These are phyloP conservation scores for Magnolia kwangsiensis DNA, from an alignment of 164 flowering plant genomes.

Conservation along the genomic window DNA sequence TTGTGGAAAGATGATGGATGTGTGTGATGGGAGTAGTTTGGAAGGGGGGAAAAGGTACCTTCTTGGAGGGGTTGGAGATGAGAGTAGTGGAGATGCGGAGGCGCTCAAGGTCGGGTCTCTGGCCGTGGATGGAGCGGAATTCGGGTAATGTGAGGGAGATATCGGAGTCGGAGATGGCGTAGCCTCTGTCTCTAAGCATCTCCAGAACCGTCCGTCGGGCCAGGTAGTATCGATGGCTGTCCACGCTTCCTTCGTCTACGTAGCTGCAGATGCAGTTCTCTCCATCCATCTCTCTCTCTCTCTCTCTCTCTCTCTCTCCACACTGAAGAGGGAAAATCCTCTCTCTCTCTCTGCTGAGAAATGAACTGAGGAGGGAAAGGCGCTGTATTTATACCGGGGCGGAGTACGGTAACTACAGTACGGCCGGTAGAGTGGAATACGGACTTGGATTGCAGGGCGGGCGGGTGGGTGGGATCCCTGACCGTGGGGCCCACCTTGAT, in stretches of 20 bases:
- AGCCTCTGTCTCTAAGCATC: constrained; percentile 86
- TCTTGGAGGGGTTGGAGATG: constrained; percentile 39
- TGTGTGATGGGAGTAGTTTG: neutral
- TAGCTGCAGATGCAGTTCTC: constrained; percentile 41
- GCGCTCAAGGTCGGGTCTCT: constrained; percentile 46
- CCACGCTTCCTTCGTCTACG: constrained; percentile 59
- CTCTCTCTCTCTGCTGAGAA: no score
- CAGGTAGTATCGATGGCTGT: constrained; percentile 67
- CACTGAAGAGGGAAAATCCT: neutral
- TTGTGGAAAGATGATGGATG: neutral
- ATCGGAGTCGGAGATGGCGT: constrained; percentile 47
- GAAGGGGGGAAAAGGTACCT: constrained; percentile 28
- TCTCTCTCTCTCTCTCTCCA: neutral
- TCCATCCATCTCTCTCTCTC: constrained; percentile 12
- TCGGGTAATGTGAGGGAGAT: constrained; percentile 50
- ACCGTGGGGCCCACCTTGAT: no score
- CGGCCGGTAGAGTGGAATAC: no score
- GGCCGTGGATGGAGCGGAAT: constrained; percentile 50
- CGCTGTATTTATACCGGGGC: no score
- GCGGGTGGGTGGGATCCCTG: no score
- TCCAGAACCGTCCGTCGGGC: constrained; percentile 67
- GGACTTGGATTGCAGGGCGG: no score
- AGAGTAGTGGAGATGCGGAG: constrained; percentile 41
- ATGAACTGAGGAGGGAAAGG: no score
- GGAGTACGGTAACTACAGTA: no score